Base-by-base conservation (phyloP, 257 asterid species). In the Salvia miltiorrhiza region DNA sequence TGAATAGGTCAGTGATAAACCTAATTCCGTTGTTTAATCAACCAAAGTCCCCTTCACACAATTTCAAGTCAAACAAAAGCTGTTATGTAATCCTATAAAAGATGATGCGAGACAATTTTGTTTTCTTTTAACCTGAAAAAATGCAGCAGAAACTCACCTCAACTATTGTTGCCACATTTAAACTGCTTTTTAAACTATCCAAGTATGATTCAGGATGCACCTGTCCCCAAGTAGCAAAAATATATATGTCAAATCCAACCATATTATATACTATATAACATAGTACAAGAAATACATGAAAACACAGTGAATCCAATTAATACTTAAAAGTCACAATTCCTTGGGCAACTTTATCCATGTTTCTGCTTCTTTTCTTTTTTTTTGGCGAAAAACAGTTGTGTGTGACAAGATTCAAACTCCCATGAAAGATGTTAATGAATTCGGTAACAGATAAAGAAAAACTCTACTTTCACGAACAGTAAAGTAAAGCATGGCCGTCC, bases 201-300 rank as follows among this genome's bases (percentile, higher is more conserved):
- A 93, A 75, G 84, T 90, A 90, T 20, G 86, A 69, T 57, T 88
- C 87, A 9, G 96, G 81, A 83, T 93, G 99, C 75, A 93, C 97
- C 99, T 93, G 87, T 50, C 71, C 73, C 72, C 78, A 21, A 69
- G 58, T 23, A 52, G 52, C 53, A 57, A 65, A 56, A 62, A 69
- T 19, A 52, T 56, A 71, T 64, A n/a, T 48, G 63, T 60, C 49
- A 77, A 43, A 64, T 64, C 62, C 11, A 70, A 21, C 59, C 49
- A 35, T 12, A 45, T 21, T 28, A 24, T 33, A 20, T 14, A 13
- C 33, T 32, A 60, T 8, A 26, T 21, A 56, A 20, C 47, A 37
- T 45, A 52, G 35, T 10, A 32, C 56, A 47, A 65, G 44, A 61
- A 30, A 39, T n/a, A n/a, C n/a, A 10, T 0, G 30, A 39, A 28